These are phyloP conservation scores for Phalaenopsis aphrodite DNA, from an alignment of 106 monocot species.

Conservation along the genomic window DNA sequence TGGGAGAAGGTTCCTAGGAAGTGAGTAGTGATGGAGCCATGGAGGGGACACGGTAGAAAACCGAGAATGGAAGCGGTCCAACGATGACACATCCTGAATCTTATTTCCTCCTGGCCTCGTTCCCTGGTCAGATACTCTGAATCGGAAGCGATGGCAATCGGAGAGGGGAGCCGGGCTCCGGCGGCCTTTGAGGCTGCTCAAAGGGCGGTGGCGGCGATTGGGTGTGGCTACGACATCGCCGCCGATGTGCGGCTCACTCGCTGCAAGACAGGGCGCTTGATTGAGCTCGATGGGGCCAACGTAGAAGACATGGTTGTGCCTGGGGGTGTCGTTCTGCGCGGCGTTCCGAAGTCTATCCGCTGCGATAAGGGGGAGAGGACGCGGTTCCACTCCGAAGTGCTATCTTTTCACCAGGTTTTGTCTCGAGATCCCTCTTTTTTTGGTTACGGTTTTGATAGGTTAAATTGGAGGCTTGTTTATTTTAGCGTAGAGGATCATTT, in stretches of 20 bases:
- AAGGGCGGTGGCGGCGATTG: conserved; percentile 49
- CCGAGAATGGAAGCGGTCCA: background rate
- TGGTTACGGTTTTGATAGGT: background rate
- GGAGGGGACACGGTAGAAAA: background rate
- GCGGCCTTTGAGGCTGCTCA: conserved; percentile 36
- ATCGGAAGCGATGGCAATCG: background rate
- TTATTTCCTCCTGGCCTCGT: background rate
- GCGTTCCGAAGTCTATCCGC: conserved; percentile 37
- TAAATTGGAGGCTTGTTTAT: too few species aligned
- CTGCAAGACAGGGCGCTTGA: conserved; percentile 37
- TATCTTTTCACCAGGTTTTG: conserved; percentile 62
- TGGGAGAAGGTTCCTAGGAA: too few species aligned
- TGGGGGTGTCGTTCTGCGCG: conserved; percentile 39
- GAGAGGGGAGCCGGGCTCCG: conserved; percentile 10
- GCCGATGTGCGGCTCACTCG: conserved; percentile 34
- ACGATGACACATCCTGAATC: background rate
- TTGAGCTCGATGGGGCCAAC: conserved; percentile 27
- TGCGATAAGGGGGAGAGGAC: conserved; percentile 78
- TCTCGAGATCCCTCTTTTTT: background rate
- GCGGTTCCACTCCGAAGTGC: conserved; percentile 61
- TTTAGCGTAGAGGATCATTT: background rate
- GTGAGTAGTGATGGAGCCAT: too few species aligned
- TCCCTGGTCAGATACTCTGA: background rate
- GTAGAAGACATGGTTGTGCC: conserved; percentile 47
- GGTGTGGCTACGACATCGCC: conserved; percentile 71